These are phyloP conservation scores for Xylaria sp. DNA, from an alignment of 2,329 filamentous ascomycete genomes.

Conservation along the genomic window DNA sequence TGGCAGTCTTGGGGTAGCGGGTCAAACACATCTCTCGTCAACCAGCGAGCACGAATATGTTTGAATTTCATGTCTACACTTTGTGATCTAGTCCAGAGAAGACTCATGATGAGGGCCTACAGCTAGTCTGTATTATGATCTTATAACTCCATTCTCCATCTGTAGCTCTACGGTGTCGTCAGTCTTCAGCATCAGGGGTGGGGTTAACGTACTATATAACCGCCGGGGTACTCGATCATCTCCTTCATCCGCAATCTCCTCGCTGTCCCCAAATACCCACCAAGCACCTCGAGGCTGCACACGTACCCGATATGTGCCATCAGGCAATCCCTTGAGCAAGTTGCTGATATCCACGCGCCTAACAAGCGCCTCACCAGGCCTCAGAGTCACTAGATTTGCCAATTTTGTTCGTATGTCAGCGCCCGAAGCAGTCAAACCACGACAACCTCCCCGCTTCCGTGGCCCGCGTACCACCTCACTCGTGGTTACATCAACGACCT, in stretches of 20 bases:
- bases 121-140: not conserved
- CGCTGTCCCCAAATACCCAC: conserved; percentile 27
- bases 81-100: no score
- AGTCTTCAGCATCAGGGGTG: conserved; percentile 22
- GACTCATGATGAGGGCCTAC: no score
- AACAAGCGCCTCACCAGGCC: conserved; percentile 20
- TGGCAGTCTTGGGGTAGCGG: no score
- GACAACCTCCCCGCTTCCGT: conserved; percentile 15
- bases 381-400: conserved; percentile 25
- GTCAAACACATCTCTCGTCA: no score
- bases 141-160: conserved; percentile 22
- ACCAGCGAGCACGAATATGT: no score
- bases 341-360: conserved; percentile 25
- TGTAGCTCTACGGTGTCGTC: conserved; percentile 24
- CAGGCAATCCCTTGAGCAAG: conserved; percentile 23
- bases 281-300: conserved; percentile 29
- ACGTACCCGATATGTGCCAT: conserved; percentile 27
- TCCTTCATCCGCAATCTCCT: conserved; percentile 25
- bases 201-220: conserved; percentile 16
- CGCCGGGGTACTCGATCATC: conserved; percentile 25
- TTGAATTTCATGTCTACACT: no score
- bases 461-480: conserved; percentile 12
- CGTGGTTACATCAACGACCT: conserved; percentile 22
- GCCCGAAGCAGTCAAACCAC: conserved; percentile 5
- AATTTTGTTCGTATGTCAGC: conserved; percentile 17